Conservation (phyloP, 108 stramenopile species). For the Nitzschia inconspicua region DNA sequence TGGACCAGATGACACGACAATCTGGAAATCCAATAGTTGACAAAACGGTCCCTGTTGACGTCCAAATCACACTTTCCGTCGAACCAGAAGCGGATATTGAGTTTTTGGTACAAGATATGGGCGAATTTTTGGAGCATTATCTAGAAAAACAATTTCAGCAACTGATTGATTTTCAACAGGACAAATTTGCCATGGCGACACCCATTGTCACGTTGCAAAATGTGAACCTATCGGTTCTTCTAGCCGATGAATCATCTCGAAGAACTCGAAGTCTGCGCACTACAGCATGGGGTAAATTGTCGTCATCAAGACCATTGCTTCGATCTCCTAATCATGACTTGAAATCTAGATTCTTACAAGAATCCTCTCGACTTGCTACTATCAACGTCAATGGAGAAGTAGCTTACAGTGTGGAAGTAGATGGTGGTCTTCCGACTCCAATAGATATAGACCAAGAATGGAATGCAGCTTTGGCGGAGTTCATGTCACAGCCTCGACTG, state of each 20-base stretch:
- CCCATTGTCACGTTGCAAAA: too few species aligned
- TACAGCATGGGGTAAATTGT: too few species aligned
- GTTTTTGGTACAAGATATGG: background rate
- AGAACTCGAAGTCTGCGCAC: too few species aligned
- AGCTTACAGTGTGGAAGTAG: conserved; percentile 8
- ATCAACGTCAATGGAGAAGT: conserved; percentile 3
- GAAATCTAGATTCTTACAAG: too few species aligned
- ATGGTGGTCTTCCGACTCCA: conserved; percentile 8
- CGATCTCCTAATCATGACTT: too few species aligned
- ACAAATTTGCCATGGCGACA: too few species aligned
- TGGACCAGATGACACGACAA: too few species aligned
- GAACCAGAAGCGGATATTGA: background rate
- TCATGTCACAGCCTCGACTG: conserved; percentile 1
- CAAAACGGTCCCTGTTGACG: background rate
- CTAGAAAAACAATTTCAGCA: conserved; percentile 3
- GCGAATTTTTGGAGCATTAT: conserved; percentile 1
- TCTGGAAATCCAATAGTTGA: background rate
- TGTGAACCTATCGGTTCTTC: too few species aligned
- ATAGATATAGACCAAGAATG: conserved; percentile 1
- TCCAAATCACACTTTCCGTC: background rate
- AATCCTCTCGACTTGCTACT: background rate
- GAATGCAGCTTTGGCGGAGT: background rate
- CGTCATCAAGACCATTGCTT: too few species aligned
- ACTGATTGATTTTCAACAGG: background rate
- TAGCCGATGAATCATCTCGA: too few species aligned